Base-by-base conservation (phyloP, 2,329 filamentous ascomycete genomes). In the Penicillium sp. region DNA sequence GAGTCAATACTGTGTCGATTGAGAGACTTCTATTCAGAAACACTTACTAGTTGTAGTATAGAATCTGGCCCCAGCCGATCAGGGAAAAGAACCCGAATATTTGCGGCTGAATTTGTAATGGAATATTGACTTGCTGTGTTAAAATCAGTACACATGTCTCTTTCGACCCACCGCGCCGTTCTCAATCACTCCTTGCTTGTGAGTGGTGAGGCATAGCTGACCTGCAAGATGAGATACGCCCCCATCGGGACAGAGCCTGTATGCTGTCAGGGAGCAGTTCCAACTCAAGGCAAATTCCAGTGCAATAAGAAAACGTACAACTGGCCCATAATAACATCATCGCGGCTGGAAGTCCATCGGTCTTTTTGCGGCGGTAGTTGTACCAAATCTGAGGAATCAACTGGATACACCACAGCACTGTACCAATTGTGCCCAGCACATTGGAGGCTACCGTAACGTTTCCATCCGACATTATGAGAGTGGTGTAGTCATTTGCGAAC, bases 321-420 rank as follows among this genome's bases (percentile, higher is more conserved):
- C 81, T 69, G n/a, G 83, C 85, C 86, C 86, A 89, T 1, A 88
- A 72, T 63, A 88, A 84, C 78, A 88, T 83, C 86, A 89, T 89
- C 22, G 74, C 67, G 0, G 79, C 80, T 0, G 86, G 86, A 2
- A 89, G 74, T 2, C 87, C 87, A 42, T 88, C 85, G 0, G 86
- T 88, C 61, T 80, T 82, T 69, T 89, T 88, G 13, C 77, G 81
- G 22, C 80, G 78, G 81, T 84, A 88, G 70, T 87, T 89, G 61
- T 84, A 81, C 83, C 84, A 87, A 76, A 89, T 87, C 65, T 80
- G 78, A 13, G 73, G 72, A 16, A 78, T 65, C 42, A 78, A 61
- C 63, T 80, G 70, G 57, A 78, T 67, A 55, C 76, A 78, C 76
- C 77, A 79, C 42, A 78, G 69, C 11, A 78, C 71, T 1, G 76